Base-by-base conservation (phyloP, 345 rosid species). In the Salix purpurea region DNA sequence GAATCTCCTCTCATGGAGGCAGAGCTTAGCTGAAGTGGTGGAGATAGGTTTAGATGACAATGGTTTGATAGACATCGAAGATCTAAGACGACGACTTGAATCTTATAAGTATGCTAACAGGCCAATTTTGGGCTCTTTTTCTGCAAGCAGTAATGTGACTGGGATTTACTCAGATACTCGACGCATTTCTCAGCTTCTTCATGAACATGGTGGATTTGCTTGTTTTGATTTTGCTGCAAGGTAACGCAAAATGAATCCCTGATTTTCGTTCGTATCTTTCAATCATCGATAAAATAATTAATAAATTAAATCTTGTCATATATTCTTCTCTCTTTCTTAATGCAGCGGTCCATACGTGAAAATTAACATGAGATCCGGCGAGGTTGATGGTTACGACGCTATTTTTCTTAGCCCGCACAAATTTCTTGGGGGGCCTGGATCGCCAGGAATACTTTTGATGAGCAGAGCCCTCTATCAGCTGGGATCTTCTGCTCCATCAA, bases 141-240 rank as follows among this genome's bases (percentile, higher is more conserved):
- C 94, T 0, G 94, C 92, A 75, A 89, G 92, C 42, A 90, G 94
- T 42, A 90, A 88, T 6, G 90, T 90, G 1, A 86, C 88, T 19
- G 92, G 92, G 1, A 81, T 84, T 76, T 65, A 21, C 46, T 30
- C 89, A 0, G 83, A 90, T 37, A 88, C 91, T 5, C 73, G 91
- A 68, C n/a, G 62, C 48, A 78, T 90, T 23, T 87, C 92, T 12
- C 76, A 2, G 72, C 87, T 90, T 28, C 75, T 90, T 32, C 94
- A 90, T 70, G 71, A 48, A 9, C 76, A 80, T 61, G 87, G 88
- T 56, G 90, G 80, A 3, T 90, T 88, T 58, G 94, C 80, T 1
- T 88, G 92, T 76, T 87, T 90, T 58, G 92, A 88, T 73, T 88
- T 87, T 52, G 92, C 94, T 1, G 89, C 94, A 13, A 87, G 91